phyloP scores from a whole-genome alignment of 371 early-diverging fungal species.

The Mortierella sp. region DNA sequence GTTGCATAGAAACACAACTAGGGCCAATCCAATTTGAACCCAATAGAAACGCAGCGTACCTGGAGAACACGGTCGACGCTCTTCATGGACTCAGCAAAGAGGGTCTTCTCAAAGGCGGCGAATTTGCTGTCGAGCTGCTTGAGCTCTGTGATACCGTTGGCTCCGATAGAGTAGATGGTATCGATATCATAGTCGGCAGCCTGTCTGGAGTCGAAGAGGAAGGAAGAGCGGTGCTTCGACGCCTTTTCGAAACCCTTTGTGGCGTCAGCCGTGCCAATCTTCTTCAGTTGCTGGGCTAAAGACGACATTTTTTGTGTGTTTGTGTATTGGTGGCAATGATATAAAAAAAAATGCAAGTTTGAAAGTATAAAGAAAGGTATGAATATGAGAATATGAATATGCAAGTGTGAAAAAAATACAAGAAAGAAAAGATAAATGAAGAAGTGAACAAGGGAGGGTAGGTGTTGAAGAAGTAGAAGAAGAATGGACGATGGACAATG shows the following conservation, averaged over 20 bases:
- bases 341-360: constrained; percentile 6
- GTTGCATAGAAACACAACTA: neutral
- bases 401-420: neutral
- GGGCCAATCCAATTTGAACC: too few species aligned
- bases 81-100: constrained; percentile 89
- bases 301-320: constrained; percentile 58
- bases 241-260: constrained; percentile 62
- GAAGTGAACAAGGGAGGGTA: neutral
- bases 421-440: constrained; percentile 4
- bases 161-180: constrained; percentile 87
- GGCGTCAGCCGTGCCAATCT: constrained; percentile 75
- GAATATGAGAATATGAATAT: neutral
- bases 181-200: constrained; percentile 93
- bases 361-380: constrained; percentile 1
- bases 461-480: neutral
- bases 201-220: constrained; percentile 84
- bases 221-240: constrained; percentile 76
- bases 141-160: constrained; percentile 86
- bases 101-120: constrained; percentile 75
- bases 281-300: constrained; percentile 79
- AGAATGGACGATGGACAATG: neutral
- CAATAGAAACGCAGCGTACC: constrained; percentile 40
- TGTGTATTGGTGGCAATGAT: neutral
- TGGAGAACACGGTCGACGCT: constrained; percentile 82
- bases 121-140: constrained; percentile 76